Conservation (phyloP, 179 eudicot genomes). For the Beta corolliflora region DNA sequence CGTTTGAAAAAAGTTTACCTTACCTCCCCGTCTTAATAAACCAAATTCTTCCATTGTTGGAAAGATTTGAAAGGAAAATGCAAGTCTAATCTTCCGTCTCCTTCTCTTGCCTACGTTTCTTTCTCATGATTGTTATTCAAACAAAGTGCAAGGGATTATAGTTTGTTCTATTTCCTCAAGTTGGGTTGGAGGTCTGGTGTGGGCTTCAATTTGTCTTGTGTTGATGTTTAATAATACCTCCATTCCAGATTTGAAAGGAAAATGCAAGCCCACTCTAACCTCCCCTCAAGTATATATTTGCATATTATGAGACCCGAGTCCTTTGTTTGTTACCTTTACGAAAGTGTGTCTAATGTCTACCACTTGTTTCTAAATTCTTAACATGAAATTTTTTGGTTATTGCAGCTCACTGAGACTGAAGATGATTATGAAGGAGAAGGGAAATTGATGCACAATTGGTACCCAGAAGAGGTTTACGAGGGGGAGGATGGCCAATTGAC, state of each 20-base stretch:
- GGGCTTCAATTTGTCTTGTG: background rate
- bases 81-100: too few relatives aligned
- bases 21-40: too few relatives aligned
- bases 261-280: too few relatives aligned
- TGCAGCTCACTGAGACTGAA: slow-evolving; percentile 33
- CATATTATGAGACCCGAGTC: background rate
- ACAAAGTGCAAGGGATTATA: background rate
- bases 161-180: background rate
- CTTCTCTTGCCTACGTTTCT: too few relatives aligned
- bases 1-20: too few relatives aligned
- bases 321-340: background rate
- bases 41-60: too few relatives aligned
- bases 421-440: slow-evolving; percentile 33
- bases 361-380: background rate
- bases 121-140: too few relatives aligned
- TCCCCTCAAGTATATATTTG: background rate
- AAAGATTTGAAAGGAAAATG: too few relatives aligned
- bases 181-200: background rate
- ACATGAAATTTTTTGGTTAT: slow-evolving; percentile 2
- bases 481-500: slow-evolving; percentile 42
- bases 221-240: background rate
- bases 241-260: too few relatives aligned
- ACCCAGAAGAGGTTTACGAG: slow-evolving; percentile 31
- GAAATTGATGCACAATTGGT: slow-evolving; percentile 31
- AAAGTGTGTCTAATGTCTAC: background rate